Evolutionary conservation across 2,329 filamentous ascomycete genomes (phyloP), one percentile per base, ranked within the genome.

Genomic region (Diaporthe longicolla): DNA sequence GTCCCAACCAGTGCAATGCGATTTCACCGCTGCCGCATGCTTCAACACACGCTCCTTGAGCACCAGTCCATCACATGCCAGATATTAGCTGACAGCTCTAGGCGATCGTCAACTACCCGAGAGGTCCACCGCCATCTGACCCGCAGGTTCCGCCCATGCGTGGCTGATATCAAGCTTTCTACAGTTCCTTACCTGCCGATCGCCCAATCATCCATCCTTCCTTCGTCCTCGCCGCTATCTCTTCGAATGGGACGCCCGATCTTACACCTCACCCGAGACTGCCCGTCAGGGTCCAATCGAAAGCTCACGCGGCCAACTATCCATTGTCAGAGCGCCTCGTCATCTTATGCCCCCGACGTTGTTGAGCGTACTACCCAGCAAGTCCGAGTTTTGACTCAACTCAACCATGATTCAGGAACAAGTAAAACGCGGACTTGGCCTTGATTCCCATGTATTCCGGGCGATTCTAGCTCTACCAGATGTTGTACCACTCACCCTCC

Each of bases 161-260:
- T 68, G 63, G 29, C 29, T 37, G 17, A 37, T 52, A 54, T 54
- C 48, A 54, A 54, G 63, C 45, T 54, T 37, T 40, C 32, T 26
- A 54, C 63, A 15, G 21, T 21, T 54, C 48, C 63, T 26, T 26
- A 54, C 21, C 32, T 68, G 63, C 63, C 45, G 48, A 8, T 54
- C 32, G 48, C 21, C 21, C 29, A 35, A 6, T 21, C 10, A 10
- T 8, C 21, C n/a, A 17, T 17, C n/a, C 13, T 68, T 10, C 29
- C 13, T 26, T 35, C 13, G 7, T 24, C 29, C 21, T 37, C 32
- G 13, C 48, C 63, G n/a, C 32, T 26, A 26, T 40, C n/a, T 54
- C 11, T 3, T 21, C n/a, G 19, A 26, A 24, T 6, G 32, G 21
- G 11, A 29, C 37, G 15, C 48, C 32, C 17, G n/a, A 13, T 35